Evolutionary conservation across 2,329 filamentous ascomycete species (phyloP), one percentile per base, ranked within the genome.

Genomic region (Stachybotrys echinatus): DNA sequence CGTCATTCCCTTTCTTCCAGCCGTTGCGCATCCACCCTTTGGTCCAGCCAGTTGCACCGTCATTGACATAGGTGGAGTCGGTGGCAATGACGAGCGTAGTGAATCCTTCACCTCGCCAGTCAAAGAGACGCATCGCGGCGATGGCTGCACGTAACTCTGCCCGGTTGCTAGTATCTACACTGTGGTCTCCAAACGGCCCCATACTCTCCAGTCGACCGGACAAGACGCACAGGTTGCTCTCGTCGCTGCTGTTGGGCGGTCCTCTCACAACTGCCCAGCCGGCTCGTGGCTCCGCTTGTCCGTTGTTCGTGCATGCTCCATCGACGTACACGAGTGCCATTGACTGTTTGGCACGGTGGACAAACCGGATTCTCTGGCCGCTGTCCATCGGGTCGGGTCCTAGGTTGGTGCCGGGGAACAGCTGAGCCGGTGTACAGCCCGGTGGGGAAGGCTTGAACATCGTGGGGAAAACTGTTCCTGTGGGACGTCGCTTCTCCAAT

Each of bases 141-240:
- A 80, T 72, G 5, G 74, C 74, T 6, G 77, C 78, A 14, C 77
- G 78, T 6, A 83, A 70, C 58, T 81, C 76, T 3, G 80, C 80
- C 5, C 79, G 69, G 54, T 80, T 77, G 64, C 69, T 80, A 23
- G 10, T 46, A 51, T 75, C 72, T 7, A 54, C 46, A 39, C 59
- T 50, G 0, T 47, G 17, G 21, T 69, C 60, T 12, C 69, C 72
- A 45, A 61, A 71, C 3, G 74, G 74, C 0, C 76, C 74, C 34
- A 62, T 48, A 3, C 54, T 58, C 58, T 80, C 76, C 5, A 79
- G 65, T 14, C 66, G 69, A 48, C 63, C 67, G 5, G 52, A 54
- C 23, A 57, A 51, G 8, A 56, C 49, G n/a, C n/a, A n/a, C 14
- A 55, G 55, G 4, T 47, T 49, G 5, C 56, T 43, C 17, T 52